These are phyloP conservation scores for Podila minutissima DNA, from an alignment of 192 early-diverging fungal species.

Conservation along the genomic window DNA sequence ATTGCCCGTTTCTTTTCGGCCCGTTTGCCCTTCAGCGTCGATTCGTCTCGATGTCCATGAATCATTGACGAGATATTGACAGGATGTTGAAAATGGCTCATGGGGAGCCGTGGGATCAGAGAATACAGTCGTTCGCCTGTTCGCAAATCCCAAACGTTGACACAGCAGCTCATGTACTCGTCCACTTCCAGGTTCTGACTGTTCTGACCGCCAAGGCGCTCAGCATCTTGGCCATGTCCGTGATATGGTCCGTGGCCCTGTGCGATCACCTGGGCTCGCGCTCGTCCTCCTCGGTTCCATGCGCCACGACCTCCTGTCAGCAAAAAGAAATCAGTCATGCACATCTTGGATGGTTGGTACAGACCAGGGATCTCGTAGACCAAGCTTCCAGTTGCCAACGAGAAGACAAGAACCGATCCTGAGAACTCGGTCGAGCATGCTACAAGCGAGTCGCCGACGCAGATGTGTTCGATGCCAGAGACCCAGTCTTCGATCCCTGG, in stretches of 20 bases:
- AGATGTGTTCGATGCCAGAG: slow-evolving; percentile 56
- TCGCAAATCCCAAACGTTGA: slow-evolving; percentile 61
- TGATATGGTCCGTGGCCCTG: slow-evolving; percentile 10
- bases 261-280: too few relatives aligned
- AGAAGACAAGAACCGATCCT: slow-evolving; percentile 58
- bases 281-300: slow-evolving; percentile 5
- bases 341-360: slow-evolving; percentile 39
- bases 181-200: slow-evolving; percentile 1
- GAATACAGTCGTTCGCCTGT: slow-evolving; percentile 54
- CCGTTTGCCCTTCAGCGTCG: not conserved
- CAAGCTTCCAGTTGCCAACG: slow-evolving; percentile 57
- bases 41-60: not conserved
- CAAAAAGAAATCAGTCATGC: slow-evolving; percentile 40
- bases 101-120: slow-evolving; percentile 43
- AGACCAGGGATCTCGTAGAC: slow-evolving; percentile 56
- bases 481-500: slow-evolving; percentile 54
- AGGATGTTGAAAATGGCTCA: slow-evolving; percentile 4
- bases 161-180: slow-evolving; percentile 42
- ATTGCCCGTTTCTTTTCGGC: not conserved
- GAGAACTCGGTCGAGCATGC: slow-evolving; percentile 55
- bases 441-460: slow-evolving; percentile 57
- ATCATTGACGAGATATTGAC: slow-evolving; percentile 8
- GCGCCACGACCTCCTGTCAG: slow-evolving; percentile 15
- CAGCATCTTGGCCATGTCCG: slow-evolving; percentile 6
- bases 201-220: not conserved